Conservation (phyloP, 2,329 filamentous ascomycete genomes). For the Talaromyces sp. region DNA sequence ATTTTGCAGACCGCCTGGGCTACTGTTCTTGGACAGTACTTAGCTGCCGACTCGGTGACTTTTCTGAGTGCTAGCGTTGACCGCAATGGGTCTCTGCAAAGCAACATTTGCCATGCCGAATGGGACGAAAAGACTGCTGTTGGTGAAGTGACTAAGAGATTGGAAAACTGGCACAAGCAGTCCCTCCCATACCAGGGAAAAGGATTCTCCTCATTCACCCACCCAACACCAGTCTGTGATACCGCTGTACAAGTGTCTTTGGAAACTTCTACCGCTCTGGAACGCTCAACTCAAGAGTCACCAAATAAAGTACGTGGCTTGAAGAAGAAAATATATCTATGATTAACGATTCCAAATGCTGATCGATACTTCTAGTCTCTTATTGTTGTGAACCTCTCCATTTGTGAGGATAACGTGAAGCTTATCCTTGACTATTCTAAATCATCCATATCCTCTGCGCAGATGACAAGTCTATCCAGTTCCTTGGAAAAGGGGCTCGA, state of each 20-base stretch:
- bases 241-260: background rate
- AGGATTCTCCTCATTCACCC: background rate
- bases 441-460: background rate
- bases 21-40: background rate
- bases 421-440: background rate
- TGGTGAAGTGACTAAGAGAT: background rate
- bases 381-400: background rate
- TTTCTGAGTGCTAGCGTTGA: background rate
- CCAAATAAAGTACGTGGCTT: too few relatives aligned
- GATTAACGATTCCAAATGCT: background rate
- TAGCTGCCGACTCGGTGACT: background rate
- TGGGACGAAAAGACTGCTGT: background rate
- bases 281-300: background rate
- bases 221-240: background rate
- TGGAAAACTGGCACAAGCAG: background rate
- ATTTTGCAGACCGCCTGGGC: background rate
- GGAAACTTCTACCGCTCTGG: too few relatives aligned
- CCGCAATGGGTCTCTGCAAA: background rate
- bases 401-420: background rate
- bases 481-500: background rate
- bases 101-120: background rate
- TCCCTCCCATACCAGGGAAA: background rate
- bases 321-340: too few relatives aligned
- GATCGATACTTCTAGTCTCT: background rate
- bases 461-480: background rate